Conservation (phyloP, 116 monocot species). For the Iris pallida region DNA sequence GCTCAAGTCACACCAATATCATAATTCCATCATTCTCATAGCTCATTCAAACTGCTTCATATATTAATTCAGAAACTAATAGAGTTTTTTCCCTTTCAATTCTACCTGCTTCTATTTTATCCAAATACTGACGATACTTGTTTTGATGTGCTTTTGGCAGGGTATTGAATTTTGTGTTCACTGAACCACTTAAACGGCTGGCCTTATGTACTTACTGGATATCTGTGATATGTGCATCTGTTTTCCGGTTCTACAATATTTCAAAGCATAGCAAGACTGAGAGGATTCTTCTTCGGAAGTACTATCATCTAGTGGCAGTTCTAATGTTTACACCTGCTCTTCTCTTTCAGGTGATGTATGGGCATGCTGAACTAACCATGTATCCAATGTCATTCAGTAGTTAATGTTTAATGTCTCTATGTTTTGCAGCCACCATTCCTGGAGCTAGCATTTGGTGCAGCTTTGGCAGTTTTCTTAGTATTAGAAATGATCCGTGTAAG, state of each 20-base stretch:
- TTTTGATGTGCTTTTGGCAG: constrained; percentile 37
- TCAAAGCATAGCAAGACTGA: constrained; percentile 90
- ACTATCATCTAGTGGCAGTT: constrained; percentile 96
- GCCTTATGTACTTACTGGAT: constrained; percentile 82
- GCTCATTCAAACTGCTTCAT: neutral
- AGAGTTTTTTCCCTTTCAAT: neutral
- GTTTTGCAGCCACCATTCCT: constrained; percentile 76
- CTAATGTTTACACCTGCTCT: constrained; percentile 89
- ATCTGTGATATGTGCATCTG: constrained; percentile 61
- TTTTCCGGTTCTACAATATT: constrained; percentile 81
- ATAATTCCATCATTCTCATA: neutral
- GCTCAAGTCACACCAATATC: constrained; percentile 1
- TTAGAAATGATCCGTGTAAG: constrained; percentile 94
- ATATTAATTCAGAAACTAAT: neutral
- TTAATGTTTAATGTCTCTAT: constrained; percentile 4
- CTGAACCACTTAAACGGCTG: constrained; percentile 54
- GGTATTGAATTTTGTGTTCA: constrained; percentile 73
- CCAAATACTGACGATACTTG: neutral
- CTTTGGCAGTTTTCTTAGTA: constrained; percentile 74
- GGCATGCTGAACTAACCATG: neutral
- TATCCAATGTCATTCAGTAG: neutral
- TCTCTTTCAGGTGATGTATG: constrained; percentile 61
- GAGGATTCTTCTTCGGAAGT: constrained; percentile 96
- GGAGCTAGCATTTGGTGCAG: constrained; percentile 96
- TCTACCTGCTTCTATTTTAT: neutral